Base-by-base conservation (phyloP, 495 filamentous ascomycete species). In the Talaromyces proteolyticus region DNA sequence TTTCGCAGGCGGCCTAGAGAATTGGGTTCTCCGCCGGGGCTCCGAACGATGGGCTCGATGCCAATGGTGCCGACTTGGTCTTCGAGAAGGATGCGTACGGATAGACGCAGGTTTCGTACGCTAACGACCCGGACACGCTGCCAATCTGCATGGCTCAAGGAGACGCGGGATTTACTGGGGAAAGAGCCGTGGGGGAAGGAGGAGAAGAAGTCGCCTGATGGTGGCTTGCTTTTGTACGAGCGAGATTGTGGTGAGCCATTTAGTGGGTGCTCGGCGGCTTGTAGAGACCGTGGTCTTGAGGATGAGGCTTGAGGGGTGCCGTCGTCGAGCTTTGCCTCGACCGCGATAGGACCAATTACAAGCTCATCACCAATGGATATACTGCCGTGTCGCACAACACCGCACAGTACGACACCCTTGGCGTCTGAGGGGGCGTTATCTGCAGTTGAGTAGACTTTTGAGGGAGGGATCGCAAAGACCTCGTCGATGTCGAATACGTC, bases 51-150 rank as follows among this genome's bases (percentile, higher is more conserved):
- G 1, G 86, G 80, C 17, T 87, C 78, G 50, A 96, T 70, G 2
- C 91, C 92, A 21, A 98, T 80, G 2, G 90, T 95, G 2, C 94
- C 93, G 2, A 93, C 92, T 72, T 96, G 90, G 44, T 88, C 93
- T 12, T 81, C 76, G 14, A 79, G 70, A 0, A 98, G 74, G 0
- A 74, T 84, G 42, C 82, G 86, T 3, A 95, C 89, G 0, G 93
- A 88, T 4, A 96, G 73, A 16, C 94, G 80, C 6, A 98, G 75
- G 55, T 95, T 91, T 17, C 94, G 85, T 23, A 96, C 82, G 52
- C 90, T 95, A 42, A 88, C 78, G 42, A 96, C 82, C 18, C 74
- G 80, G n/a, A 89, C 85, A 16, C 69, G 74, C 40, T 86, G 82
- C 89, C 89, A 95, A 61, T 86, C 65, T 37, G 64, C 62, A 44